Percentiles rank a stretch among this genome's conserved stretches.
Conservation (phyloP, 306 rosid species). For the Trifolium repens region DNA sequence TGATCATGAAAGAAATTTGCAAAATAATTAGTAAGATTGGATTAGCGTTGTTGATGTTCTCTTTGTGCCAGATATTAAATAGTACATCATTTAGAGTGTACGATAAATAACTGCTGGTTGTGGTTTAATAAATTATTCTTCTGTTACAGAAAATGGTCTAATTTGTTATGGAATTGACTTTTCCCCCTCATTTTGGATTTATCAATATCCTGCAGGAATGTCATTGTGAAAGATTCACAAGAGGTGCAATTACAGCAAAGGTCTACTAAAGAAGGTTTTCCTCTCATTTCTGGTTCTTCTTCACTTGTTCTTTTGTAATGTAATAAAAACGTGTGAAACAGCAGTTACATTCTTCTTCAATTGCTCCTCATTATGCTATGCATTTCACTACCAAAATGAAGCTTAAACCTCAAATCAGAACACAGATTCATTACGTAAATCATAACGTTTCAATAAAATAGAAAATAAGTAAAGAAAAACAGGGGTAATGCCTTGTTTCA, state of each 20-base stretch:
- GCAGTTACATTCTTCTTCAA: conserved; percentile 23
- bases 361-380: conserved; percentile 16
- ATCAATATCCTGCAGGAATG: conserved; percentile 60
- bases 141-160: conserved; percentile 8
- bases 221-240: conserved; percentile 60
- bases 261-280: conserved; percentile 63
- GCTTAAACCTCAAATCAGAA: conserved; percentile 24
- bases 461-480: neutral
- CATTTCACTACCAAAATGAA: conserved; percentile 21
- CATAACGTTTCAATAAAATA: conserved; percentile 3
- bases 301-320: conserved; percentile 1
- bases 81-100: conserved; percentile 2
- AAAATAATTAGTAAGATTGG: neutral
- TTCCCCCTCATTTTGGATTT: conserved; percentile 6
- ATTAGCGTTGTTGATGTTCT: neutral
- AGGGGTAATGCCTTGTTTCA: conserved; percentile 20
- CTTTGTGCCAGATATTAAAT: conserved; percentile 8
- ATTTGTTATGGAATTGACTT: conserved; percentile 5
- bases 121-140: conserved; percentile 27
- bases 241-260: conserved; percentile 66
- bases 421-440: neutral
- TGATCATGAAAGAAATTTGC: neutral
- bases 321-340: conserved; percentile 14
- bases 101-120: conserved; percentile 14
- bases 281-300: conserved; percentile 36